A percentile compares a stretch with the other conserved stretches of the same genome.
Conservation (phyloP, 805 yeast species). For the Saccharomycopsis sp. region DNA sequence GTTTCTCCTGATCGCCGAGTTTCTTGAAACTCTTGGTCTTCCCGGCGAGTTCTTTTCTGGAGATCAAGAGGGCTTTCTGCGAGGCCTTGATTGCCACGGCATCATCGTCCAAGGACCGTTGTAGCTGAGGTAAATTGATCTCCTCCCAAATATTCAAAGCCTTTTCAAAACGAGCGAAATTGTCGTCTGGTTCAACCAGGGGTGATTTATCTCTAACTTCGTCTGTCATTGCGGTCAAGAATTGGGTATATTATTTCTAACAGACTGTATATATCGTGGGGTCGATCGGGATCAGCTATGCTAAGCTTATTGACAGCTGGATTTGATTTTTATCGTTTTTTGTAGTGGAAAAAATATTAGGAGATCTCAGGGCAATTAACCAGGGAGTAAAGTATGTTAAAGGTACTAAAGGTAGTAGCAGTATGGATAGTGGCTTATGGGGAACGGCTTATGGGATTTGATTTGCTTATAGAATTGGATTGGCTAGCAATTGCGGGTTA, state of each 20-base stretch:
- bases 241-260: too few species aligned
- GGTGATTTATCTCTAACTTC: neutral
- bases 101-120: conserved; percentile 64
- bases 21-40: conserved; percentile 84
- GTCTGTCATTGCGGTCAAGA: neutral
- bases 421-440: too few species aligned
- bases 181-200: neutral
- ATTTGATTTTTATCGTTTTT: neutral
- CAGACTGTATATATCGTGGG: too few species aligned
- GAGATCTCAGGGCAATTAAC: neutral
- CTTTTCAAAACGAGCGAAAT: conserved; percentile 33
- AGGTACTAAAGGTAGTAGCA: too few species aligned
- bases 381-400: neutral
- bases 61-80: conserved; percentile 59
- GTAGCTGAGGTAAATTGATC: conserved; percentile 64
- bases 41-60: conserved; percentile 71
- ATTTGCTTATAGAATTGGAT: too few species aligned
- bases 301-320: neutral
- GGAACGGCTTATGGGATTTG: too few species aligned
- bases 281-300: too few species aligned
- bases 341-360: neutral
- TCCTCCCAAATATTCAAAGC: conserved; percentile 74
- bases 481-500: too few species aligned
- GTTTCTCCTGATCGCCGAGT: conserved; percentile 58
- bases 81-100: conserved; percentile 65